Percentiles rank a stretch among this genome's conserved stretches.
Conservation (phyloP, 208 protist species). For the Trypanosoma avium region DNA sequence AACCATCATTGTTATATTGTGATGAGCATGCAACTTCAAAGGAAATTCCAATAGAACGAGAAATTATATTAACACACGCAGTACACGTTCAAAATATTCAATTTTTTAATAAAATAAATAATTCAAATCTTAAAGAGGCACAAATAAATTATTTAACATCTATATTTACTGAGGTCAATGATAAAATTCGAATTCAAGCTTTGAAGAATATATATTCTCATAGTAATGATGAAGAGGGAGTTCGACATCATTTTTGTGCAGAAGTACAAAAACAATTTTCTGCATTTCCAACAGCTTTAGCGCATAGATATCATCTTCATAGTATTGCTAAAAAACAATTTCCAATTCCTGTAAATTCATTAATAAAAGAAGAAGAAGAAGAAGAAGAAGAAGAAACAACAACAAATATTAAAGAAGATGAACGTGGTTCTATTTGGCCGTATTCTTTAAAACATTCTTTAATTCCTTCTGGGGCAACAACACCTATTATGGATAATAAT, state of each 20-base stretch:
- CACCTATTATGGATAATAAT: neutral
- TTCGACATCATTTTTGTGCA: conserved; percentile 72
- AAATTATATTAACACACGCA: conserved; percentile 13
- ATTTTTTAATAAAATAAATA: conserved; percentile 12
- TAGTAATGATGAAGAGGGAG: neutral
- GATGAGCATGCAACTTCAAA: conserved; percentile 6
- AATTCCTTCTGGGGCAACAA: conserved; percentile 5
- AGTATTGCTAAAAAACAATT: conserved; percentile 62
- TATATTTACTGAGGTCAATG: conserved; percentile 14
- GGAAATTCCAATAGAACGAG: neutral
- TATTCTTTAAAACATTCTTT: conserved; percentile 24
- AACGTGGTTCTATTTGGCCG: conserved; percentile 16
- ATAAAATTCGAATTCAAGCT: conserved; percentile 13
- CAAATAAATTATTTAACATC: conserved; percentile 11
- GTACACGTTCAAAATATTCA: conserved; percentile 27
- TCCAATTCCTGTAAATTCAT: conserved; percentile 26
- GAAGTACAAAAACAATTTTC: conserved; percentile 49
- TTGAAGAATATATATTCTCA: neutral
- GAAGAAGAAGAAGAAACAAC: neutral
- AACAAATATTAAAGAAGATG: neutral
- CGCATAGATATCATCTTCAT: conserved; percentile 82
- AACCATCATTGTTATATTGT: conserved; percentile 17
- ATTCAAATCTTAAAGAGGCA: neutral
- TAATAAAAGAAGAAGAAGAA: neutral
- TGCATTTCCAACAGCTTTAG: conserved; percentile 78